Percentiles rank a stretch among this genome's conserved stretches.
Evolutionary conservation across 2,329 filamentous ascomycete species (phyloP).

Genomic region (Dothistroma septosporum): DNA sequence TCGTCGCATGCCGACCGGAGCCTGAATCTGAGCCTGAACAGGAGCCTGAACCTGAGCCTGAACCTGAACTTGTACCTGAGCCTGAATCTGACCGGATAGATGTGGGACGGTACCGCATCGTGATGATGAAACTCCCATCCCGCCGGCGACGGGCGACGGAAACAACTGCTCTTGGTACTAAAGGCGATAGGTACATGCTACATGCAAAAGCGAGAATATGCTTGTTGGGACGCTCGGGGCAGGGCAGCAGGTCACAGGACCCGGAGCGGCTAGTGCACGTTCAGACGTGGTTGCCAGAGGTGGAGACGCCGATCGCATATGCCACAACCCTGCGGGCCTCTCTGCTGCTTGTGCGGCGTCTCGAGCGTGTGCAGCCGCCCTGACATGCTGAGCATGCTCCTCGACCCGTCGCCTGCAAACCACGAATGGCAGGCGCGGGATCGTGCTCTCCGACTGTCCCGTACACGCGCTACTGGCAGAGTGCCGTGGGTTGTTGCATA

Average conservation of each 20-base stretch:
- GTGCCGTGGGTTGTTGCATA: neutral
- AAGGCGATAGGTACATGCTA: no score
- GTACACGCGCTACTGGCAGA: neutral
- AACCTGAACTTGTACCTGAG: neutral
- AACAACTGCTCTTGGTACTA: no score
- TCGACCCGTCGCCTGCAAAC: neutral
- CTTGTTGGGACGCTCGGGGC: no score
- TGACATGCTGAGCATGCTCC: neutral
- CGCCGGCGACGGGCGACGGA: no score
- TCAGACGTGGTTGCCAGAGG: neutral
- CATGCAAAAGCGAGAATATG: neutral
- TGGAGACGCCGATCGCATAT: neutral
- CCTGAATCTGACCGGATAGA: neutral
- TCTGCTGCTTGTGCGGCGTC: neutral
- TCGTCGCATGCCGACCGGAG: no score
- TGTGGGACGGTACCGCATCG: neutral
- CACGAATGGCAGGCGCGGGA: neutral
- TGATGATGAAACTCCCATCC: no score
- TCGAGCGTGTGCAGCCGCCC: neutral
- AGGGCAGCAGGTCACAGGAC: conserved; percentile 1
- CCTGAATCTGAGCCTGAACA: no score
- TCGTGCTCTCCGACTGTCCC: neutral
- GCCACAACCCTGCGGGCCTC: neutral
- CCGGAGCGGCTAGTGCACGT: neutral
- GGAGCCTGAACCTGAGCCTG: neutral